phyloP scores from a whole-genome alignment of 2,329 filamentous ascomycete genomes.

The Sordariomycetes sp. region DNA sequence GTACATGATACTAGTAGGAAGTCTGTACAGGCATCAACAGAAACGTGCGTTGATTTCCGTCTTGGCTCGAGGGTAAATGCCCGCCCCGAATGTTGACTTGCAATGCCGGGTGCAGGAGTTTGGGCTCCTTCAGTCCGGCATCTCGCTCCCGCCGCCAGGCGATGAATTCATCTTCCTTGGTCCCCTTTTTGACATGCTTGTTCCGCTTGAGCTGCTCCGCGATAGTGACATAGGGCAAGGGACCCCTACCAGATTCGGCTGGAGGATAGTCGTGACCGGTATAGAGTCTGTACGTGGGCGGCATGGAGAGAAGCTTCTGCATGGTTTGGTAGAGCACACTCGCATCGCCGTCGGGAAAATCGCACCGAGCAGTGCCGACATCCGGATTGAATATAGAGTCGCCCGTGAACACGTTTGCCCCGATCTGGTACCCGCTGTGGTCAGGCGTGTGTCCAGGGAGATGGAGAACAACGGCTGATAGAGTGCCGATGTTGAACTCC shows the following conservation, averaged over 20 bases:
- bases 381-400: conserved; percentile 39
- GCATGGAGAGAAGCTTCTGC: conserved; percentile 26
- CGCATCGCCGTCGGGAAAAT: conserved; percentile 39
- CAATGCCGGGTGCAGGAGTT: conserved; percentile 33
- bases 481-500: conserved; percentile 35
- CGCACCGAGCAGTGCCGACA: conserved; percentile 37
- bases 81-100: conserved; percentile 42
- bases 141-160: conserved; percentile 29
- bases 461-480: conserved; percentile 38
- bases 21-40: no score
- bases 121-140: conserved; percentile 25
- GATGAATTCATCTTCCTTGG: conserved; percentile 30
- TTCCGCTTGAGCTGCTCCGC: conserved; percentile 29
- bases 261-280: conserved; percentile 43
- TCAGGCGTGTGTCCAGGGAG: conserved; percentile 54
- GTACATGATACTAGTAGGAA: no score
- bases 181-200: conserved; percentile 29
- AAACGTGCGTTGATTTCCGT: no score
- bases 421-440: conserved; percentile 49
- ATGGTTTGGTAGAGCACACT: conserved; percentile 27
- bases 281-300: conserved; percentile 32
- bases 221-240: conserved; percentile 29
- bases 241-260: conserved; percentile 13
- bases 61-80: no score
- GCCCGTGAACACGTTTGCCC: conserved; percentile 36